Evolutionary conservation across 805 yeast species (phyloP), one percentile per base, ranked within the genome.

Genomic region (Maudiozyma bulderi): DNA sequence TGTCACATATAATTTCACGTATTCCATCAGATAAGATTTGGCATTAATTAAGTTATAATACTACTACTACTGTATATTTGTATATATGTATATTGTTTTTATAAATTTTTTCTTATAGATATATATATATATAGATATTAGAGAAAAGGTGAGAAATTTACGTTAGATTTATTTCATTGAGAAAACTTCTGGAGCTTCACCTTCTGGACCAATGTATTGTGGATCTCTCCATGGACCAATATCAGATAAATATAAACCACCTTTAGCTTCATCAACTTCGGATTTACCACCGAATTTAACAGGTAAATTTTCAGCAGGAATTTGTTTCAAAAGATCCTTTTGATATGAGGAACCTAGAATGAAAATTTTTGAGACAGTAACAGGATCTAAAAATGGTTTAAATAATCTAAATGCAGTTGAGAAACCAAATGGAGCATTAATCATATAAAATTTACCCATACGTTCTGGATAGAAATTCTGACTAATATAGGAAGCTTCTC

Each of bases 381-480:
- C 98, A 3, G 98, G 98, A 66, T 93, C 99, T 64, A 93, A 77
- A 71, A 93, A 90, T 49, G 95, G 91, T 73, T 89, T 89, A 73
- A 93, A 86, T 48, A 90, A 65, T 66, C 81, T 80, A 78, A 91
- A 93, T 40, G 95, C 97, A 40, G 97, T 83, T 38, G 96, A 81
- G 71, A 93, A 93, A 2, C 99, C 99, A 65, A 89, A 93, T 55
- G 99, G 99, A 1, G 98, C 95, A 64, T 93, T 93, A 70, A 93
- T 87, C 60, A 90, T 73, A 71, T 89, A 91, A 66, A 91, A 93
- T 69, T 86, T 89, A 64, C 99, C 99, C 99, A 93, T 93, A 70
- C 98, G 85, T 75, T 93, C 99, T 13, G 99, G 99, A 67, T 93
- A 93, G 71, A 86, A 91, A 72, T 93, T 87, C 74, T 93, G 99